Evolutionary conservation across 257 asterid genomes (phyloP).

Genomic region (Buddleja alternifolia): DNA sequence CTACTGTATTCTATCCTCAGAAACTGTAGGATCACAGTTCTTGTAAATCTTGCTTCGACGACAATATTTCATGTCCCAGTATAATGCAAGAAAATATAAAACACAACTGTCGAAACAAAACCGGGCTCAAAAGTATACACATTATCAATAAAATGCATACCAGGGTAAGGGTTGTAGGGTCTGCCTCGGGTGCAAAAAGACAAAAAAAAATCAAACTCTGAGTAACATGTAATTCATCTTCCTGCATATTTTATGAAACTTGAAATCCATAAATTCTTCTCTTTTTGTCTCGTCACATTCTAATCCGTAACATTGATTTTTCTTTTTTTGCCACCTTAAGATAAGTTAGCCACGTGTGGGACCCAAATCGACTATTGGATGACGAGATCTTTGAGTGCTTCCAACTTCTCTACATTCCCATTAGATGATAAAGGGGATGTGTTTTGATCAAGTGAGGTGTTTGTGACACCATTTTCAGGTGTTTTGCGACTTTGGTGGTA

Average conservation of each 20-base stretch:
- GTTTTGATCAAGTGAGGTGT: slow-evolving; percentile 35
- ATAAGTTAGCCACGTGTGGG: slow-evolving; percentile 28
- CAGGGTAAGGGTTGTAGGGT: slow-evolving; percentile 28
- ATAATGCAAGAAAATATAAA: slow-evolving; percentile 34
- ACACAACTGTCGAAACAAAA: slow-evolving; percentile 41
- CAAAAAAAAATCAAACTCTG: slow-evolving; percentile 17
- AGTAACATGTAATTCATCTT: slow-evolving; percentile 21
- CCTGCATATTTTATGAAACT: slow-evolving; percentile 16
- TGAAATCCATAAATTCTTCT: slow-evolving; percentile 14
- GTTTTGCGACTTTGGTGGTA: slow-evolving; percentile 41
- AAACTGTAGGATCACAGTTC: slow-evolving; percentile 28
- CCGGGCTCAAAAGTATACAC: slow-evolving; percentile 37
- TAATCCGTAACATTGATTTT: slow-evolving; percentile 24
- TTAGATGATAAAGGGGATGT: slow-evolving; percentile 44
- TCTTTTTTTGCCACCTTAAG: slow-evolving; percentile 4
- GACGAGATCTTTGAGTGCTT: slow-evolving; percentile 55
- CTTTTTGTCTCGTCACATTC: slow-evolving; percentile 11
- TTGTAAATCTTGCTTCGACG: slow-evolving; percentile 25
- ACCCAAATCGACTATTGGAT: slow-evolving; percentile 44
- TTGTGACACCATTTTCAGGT: slow-evolving; percentile 53
- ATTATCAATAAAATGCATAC: slow-evolving; percentile 40
- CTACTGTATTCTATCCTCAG: slow-evolving; percentile 33
- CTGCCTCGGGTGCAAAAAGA: slow-evolving; percentile 30
- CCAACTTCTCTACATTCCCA: slow-evolving; percentile 64
- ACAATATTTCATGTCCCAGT: too few relatives aligned